Conservation (phyloP, 2,329 filamentous ascomycete genomes). For the Pseudogymnoascus sp. region DNA sequence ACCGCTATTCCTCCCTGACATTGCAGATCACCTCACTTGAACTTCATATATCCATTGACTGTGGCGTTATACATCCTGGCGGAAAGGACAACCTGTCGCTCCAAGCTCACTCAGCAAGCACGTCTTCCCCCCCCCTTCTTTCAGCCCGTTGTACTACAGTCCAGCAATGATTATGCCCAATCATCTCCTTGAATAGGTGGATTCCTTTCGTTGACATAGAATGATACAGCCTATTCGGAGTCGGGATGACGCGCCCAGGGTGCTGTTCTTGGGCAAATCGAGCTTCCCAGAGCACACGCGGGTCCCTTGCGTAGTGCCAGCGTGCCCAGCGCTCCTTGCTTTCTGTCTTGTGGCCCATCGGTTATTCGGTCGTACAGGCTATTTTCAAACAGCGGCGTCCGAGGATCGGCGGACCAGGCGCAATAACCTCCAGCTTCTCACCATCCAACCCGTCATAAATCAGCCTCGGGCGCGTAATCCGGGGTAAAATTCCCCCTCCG, state of each 20-base stretch:
- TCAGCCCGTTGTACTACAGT: not conserved
- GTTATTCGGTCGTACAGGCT: not conserved
- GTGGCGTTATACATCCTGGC: not conserved
- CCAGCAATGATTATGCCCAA: not conserved
- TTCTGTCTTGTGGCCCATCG: not conserved
- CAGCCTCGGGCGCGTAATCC: not conserved
- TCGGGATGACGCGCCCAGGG: not conserved
- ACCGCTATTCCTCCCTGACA: not conserved
- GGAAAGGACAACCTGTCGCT: not conserved
- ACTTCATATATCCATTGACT: not conserved
- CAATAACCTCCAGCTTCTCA: not conserved
- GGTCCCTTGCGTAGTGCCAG: not conserved
- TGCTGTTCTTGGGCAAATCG: not conserved
- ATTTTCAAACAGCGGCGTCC: not conserved
- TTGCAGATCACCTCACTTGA: not conserved
- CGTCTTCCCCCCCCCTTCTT: not conserved
- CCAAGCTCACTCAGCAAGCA: conserved; percentile 2
- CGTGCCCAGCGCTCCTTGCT: not conserved
- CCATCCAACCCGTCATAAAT: not conserved
- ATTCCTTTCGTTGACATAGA: not conserved
- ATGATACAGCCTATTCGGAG: not conserved
- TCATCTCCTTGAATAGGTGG: not conserved
- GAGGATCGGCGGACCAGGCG: not conserved
- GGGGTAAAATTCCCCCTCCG: not conserved
- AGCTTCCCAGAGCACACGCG: not conserved